Conservation (phyloP, 768 basidiomycete genomes). For the Mycena galericulata region DNA sequence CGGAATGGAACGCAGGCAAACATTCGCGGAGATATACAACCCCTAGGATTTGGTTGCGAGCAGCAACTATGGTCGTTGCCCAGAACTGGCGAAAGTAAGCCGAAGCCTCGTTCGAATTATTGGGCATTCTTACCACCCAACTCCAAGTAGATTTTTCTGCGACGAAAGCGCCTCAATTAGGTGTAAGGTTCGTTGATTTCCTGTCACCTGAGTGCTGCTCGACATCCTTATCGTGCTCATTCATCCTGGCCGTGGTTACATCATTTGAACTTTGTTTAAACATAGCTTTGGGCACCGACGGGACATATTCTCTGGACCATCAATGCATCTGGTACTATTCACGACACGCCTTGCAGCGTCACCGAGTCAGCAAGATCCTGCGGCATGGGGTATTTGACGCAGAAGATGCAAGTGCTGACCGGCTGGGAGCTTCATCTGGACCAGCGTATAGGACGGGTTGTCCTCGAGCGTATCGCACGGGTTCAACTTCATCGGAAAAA, state of each 20-base stretch:
- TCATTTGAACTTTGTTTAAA: too few relatives aligned
- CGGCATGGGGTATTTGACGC: constrained; percentile 12
- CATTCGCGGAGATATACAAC: constrained; percentile 73
- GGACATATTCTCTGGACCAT: too few relatives aligned
- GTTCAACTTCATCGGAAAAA: constrained; percentile 8
- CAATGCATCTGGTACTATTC: too few relatives aligned
- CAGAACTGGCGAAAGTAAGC: constrained; percentile 55
- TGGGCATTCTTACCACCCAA: constrained; percentile 22
- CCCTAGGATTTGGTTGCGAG: constrained; percentile 64
- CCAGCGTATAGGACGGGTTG: constrained; percentile 1
- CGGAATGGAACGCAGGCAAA: constrained; percentile 43
- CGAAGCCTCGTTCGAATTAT: neutral
- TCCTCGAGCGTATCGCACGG: neutral
- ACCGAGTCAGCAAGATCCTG: constrained; percentile 9
- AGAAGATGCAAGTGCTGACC: neutral
- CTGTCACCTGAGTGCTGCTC: constrained; percentile 74
- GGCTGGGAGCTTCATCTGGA: constrained; percentile 8
- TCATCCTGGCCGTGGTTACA: too few relatives aligned
- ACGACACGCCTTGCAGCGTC: neutral
- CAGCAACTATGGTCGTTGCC: constrained; percentile 71
- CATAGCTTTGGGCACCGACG: too few relatives aligned
- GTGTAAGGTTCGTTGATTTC: constrained; percentile 77
- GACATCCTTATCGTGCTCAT: too few relatives aligned
- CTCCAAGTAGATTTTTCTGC: constrained; percentile 28
- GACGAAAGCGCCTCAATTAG: constrained; percentile 66